phyloP scores from a whole-genome alignment of 495 filamentous ascomycete species.

The Penicillium crystallinum region DNA sequence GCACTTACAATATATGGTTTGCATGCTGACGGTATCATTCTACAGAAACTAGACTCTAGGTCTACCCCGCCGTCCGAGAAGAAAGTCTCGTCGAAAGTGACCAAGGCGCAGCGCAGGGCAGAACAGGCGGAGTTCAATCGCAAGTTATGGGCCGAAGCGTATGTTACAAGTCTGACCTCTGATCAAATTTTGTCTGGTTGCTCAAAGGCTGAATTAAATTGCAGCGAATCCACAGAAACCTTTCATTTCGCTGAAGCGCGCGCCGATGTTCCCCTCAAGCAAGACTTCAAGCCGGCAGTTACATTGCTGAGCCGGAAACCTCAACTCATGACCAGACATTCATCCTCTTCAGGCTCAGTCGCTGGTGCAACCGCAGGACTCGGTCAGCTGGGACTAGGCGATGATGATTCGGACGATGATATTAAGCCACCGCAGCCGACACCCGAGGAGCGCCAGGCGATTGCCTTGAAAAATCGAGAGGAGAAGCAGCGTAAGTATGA shows the following conservation, averaged over 20 bases:
- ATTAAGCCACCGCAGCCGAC: constrained; percentile 53
- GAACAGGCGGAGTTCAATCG: constrained; percentile 77
- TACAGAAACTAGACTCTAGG: constrained; percentile 36
- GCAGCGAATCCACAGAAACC: constrained; percentile 56
- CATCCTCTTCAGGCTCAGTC: constrained; percentile 17
- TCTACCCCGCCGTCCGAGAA: constrained; percentile 37
- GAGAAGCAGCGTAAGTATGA: constrained; percentile 88
- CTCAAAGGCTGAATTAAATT: background rate
- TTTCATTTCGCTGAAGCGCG: constrained; percentile 68
- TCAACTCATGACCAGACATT: constrained; percentile 35
- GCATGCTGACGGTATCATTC: constrained; percentile 8
- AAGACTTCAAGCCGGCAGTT: constrained; percentile 78
- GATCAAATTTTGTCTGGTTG: background rate
- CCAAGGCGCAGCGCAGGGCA: constrained; percentile 71
- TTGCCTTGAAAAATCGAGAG: constrained; percentile 69
- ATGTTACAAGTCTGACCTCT: constrained; percentile 25
- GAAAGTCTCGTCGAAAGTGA: constrained; percentile 50
- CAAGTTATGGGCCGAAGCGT: constrained; percentile 87
- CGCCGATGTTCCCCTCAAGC: constrained; percentile 62
- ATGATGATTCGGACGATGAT: constrained; percentile 64
- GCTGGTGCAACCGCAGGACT: constrained; percentile 55
- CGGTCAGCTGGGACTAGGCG: constrained; percentile 47
- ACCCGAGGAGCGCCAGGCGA: constrained; percentile 64
- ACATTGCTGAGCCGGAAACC: constrained; percentile 83
- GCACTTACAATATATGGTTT: background rate